Evolutionary conservation across 805 yeast species (phyloP).

Genomic region (Candida hispaniensis): DNA sequence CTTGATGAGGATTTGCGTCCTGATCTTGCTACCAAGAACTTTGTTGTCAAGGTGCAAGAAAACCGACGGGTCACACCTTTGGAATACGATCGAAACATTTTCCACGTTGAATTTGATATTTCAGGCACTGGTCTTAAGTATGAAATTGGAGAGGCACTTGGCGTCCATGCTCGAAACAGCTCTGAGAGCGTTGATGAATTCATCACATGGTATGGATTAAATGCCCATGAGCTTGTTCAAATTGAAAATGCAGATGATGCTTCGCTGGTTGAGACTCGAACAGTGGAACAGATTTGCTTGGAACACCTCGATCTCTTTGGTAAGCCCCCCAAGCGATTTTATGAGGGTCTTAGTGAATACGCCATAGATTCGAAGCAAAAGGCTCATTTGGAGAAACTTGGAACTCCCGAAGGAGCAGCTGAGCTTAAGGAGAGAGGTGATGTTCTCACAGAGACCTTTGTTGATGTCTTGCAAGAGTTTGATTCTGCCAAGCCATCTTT

Average conservation of each 20-base stretch:
- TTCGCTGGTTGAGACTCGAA: slow-evolving; percentile 51
- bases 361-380: slow-evolving; percentile 63
- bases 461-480: slow-evolving; percentile 71
- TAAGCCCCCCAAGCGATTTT: slow-evolving; percentile 91
- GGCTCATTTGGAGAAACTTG: slow-evolving; percentile 49
- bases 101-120: slow-evolving; percentile 91
- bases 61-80: slow-evolving; percentile 84
- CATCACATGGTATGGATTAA: slow-evolving; percentile 57
- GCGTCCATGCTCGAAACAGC: slow-evolving; percentile 84
- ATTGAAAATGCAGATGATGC: slow-evolving; percentile 52
- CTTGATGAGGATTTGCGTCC: slow-evolving; percentile 62
- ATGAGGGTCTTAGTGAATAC: slow-evolving; percentile 64
- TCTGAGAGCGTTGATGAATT: slow-evolving; percentile 54
- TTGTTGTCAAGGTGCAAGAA: slow-evolving; percentile 79
- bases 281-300: slow-evolving; percentile 67
- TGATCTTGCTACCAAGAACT: slow-evolving; percentile 75
- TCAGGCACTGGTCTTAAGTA: slow-evolving; percentile 84
- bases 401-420: slow-evolving; percentile 71
- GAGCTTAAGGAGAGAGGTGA: slow-evolving; percentile 79
- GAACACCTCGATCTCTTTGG: slow-evolving; percentile 86
- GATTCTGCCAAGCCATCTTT: slow-evolving; percentile 70
- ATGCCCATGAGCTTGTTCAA: slow-evolving; percentile 56
- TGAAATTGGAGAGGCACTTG: slow-evolving; percentile 93
- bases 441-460: slow-evolving; percentile 68
- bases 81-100: slow-evolving; percentile 86